Conservation (phyloP, 2,329 filamentous ascomycete species). For the Lachnellula subtilissima region DNA sequence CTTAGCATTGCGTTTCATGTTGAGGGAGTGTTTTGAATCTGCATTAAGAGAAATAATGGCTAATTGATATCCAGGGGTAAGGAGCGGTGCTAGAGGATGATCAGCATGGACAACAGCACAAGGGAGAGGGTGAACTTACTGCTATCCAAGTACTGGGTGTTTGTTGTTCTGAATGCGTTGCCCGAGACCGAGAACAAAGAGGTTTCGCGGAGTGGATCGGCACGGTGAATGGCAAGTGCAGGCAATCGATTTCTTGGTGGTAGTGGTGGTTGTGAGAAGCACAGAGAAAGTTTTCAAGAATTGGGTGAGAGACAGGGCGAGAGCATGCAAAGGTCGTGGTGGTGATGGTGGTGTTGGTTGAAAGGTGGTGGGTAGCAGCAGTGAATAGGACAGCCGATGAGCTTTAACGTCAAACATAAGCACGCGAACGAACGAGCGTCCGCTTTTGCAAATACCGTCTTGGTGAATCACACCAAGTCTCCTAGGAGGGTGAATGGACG, state of each 20-base stretch:
- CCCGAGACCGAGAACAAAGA: neutral
- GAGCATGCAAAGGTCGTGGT: too few relatives aligned
- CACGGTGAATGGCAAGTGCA: neutral
- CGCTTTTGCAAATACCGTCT: neutral
- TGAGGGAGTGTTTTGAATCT: neutral
- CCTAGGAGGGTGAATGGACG: neutral
- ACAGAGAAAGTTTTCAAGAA: neutral
- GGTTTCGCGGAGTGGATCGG: neutral
- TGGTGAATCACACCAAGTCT: neutral
- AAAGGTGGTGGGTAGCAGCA: neutral
- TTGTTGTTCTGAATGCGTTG: neutral
- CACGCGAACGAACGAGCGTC: neutral
- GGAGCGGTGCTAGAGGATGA: too few relatives aligned
- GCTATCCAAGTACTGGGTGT: neutral
- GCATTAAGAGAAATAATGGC: neutral
- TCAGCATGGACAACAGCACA: neutral
- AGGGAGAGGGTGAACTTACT: neutral
- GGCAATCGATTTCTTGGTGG: neutral
- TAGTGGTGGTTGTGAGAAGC: neutral
- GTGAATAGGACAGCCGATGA: neutral
- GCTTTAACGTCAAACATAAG: neutral
- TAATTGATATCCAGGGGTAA: neutral
- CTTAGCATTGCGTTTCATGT: neutral
- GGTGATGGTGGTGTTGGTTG: neutral
- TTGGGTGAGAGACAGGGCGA: too few relatives aligned